Base-by-base conservation (phyloP, 768 basidiomycete genomes). In the Trichaptum fuscoviolaceum region DNA sequence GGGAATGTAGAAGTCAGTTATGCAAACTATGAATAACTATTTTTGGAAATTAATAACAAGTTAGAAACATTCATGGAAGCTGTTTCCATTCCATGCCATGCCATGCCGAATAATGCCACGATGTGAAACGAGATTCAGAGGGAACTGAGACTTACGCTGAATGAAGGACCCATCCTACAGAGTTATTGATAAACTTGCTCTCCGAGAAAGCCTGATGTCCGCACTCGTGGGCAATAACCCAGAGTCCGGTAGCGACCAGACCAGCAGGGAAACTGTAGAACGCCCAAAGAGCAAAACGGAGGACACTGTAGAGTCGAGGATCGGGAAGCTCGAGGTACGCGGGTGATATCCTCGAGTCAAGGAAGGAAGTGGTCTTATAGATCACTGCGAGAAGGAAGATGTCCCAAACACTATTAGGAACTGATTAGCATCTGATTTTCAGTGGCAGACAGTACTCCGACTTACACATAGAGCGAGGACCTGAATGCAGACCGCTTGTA, bases 151-250 rank as follows among this genome's bases (percentile, higher is more conserved):
- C 90, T 69, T 74, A 93, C 93, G 84, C 85, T 59, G 95, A 96
- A 77, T 98, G 96, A 35, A 98, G 82, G 67, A 96, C 73, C 90
- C 92, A 96, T 12, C 96, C 96, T 66, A 95, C 92, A 59, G 86
- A 78, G 83, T 98, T 93, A 83, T 99, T 99, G 78, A 97, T 83
- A 34, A 81, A 75, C 81, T 96, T 96, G 64, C 89, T 95, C 70
- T 95, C 89, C 1, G 95, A 98, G 82, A 94, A 99, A 0, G 93
- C 92, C 76, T 96, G 95, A 77, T 99, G 96, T 34, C 96, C 96
- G 71, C 93, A 95, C 78, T 98, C 95, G 74, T 96, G 95, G 60
- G 90, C 95, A 67, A 96, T 81, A 69, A 95, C 90, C 96, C 96
- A 98, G 63, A 98, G 81, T 67, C 96, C 96, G 23, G 96, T 98